These are phyloP conservation scores for Rhizophora mangle DNA, from an alignment of 345 rosid species.

Conservation along the genomic window DNA sequence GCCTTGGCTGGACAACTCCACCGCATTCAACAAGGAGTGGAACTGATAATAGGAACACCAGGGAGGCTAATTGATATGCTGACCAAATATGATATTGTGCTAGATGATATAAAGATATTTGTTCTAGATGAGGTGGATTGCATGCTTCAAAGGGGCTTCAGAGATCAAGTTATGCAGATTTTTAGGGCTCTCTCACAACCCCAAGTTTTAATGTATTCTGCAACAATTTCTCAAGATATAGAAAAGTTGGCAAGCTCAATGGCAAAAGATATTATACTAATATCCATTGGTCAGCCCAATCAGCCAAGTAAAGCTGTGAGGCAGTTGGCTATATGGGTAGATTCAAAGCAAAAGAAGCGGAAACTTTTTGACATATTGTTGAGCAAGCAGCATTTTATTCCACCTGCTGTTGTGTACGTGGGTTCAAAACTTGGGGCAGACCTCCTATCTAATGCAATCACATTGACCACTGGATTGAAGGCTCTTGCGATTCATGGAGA, in stretches of 20 bases:
- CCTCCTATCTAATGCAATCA: conserved; percentile 73
- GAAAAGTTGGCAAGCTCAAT: conserved; percentile 65
- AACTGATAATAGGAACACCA: conserved; percentile 78
- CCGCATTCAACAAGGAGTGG: conserved; percentile 81
- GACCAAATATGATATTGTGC: conserved; percentile 55
- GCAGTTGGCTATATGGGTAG: conserved; percentile 88
- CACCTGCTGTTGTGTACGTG: conserved; percentile 77
- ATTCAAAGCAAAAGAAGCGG: conserved; percentile 84
- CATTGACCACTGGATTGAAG: conserved; percentile 63
- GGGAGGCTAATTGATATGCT: conserved; percentile 87
- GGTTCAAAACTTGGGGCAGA: conserved; percentile 90
- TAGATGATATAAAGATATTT: conserved; percentile 47
- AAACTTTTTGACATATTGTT: conserved; percentile 81
- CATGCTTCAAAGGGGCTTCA: conserved; percentile 88
- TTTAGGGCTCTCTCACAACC: conserved; percentile 68
- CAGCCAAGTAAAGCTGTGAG: conserved; percentile 67
- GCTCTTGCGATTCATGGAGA: conserved; percentile 84
- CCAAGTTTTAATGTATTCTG: conserved; percentile 80
- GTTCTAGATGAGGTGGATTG: conserved; percentile 92
- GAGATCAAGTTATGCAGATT: conserved; percentile 87
- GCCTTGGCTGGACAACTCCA: conserved; percentile 73
- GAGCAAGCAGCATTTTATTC: conserved; percentile 72
- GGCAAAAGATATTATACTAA: conserved; percentile 35
- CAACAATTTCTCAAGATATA: conserved; percentile 64
- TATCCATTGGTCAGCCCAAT: conserved; percentile 66